A percentile compares a stretch with the other conserved stretches of the same genome.
phyloP scores from a whole-genome alignment of 176 grass and related monocot species.

The Raddia guianensis region DNA sequence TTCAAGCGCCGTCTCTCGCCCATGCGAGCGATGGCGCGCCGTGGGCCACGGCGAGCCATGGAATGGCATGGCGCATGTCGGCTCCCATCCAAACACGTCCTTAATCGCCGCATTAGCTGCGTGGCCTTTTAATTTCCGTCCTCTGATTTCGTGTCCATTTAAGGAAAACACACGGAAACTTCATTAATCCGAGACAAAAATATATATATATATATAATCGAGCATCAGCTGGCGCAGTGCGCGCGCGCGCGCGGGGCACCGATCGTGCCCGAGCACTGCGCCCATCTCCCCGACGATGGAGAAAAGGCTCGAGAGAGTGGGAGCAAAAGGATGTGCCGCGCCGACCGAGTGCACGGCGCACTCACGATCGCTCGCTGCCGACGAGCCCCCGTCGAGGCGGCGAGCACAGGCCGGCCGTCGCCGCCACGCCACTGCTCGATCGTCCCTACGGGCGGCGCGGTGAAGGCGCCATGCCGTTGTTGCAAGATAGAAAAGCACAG shows the following conservation, averaged over 20 bases:
- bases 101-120: not conserved
- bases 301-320: conserved; percentile 20
- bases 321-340: conserved; percentile 23
- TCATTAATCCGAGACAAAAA: not conserved
- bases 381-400: conserved; percentile 13
- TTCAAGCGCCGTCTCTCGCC: no score
- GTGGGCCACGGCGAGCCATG: no score
- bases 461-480: no score
- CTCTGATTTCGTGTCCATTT: conserved; percentile 11
- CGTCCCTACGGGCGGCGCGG: not conserved
- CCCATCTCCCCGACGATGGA: not conserved
- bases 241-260: not conserved
- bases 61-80: no score
- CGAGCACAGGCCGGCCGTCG: not conserved
- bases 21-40: no score
- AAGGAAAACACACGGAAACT: conserved; percentile 23
- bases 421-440: not conserved
- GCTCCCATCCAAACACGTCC: no score
- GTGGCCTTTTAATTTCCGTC: not conserved
- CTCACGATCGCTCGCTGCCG: not conserved
- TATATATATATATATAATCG: no score
- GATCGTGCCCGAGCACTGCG: conserved; percentile 27
- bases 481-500: not conserved
- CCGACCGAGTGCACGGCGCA: conserved; percentile 36
- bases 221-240: not conserved